A percentile compares a stretch with the other conserved stretches of the same genome.
Conservation (phyloP, 2,329 filamentous ascomycete genomes). For the Fusarium tuaranense region DNA sequence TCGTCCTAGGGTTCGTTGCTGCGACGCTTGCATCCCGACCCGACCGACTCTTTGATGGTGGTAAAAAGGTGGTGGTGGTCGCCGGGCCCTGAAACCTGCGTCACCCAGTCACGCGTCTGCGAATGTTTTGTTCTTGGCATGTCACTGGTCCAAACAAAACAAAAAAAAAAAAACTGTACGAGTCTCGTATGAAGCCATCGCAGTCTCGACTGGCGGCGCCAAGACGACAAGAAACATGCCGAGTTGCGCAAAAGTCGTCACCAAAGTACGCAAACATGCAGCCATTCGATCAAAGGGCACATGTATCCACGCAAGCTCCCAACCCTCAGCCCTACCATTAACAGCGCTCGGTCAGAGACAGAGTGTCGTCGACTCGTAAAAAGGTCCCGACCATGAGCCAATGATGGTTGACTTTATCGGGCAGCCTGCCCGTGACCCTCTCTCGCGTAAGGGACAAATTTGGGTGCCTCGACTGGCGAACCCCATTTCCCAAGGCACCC, state of each 20-base stretch:
- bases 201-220: constrained; percentile 5
- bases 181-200: constrained; percentile 26
- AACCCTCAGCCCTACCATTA: constrained; percentile 30
- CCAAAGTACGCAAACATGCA: constrained; percentile 24
- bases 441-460: constrained; percentile 26
- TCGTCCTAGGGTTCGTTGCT: constrained; percentile 29
- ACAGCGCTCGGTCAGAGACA: constrained; percentile 13
- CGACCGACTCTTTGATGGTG: constrained; percentile 10
- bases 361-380: constrained; percentile 9
- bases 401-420: constrained; percentile 41
- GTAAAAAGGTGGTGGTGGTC: constrained; percentile 9
- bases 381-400: constrained; percentile 34
- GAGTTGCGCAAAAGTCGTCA: background rate
- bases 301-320: constrained; percentile 40
- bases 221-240: constrained; percentile 2
- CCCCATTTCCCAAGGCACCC: constrained; percentile 46
- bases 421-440: constrained; percentile 43
- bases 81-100: constrained; percentile 30
- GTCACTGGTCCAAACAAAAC: constrained; percentile 9
- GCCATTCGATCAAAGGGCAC: constrained; percentile 17
- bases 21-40: background rate
- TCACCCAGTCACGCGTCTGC: constrained; percentile 13
- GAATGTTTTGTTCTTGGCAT: constrained; percentile 19
- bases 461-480: constrained; percentile 30
- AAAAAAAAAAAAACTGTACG: background rate